Base-by-base conservation (phyloP, 2,329 filamentous ascomycete genomes). In the Fusarium heterosporum region DNA sequence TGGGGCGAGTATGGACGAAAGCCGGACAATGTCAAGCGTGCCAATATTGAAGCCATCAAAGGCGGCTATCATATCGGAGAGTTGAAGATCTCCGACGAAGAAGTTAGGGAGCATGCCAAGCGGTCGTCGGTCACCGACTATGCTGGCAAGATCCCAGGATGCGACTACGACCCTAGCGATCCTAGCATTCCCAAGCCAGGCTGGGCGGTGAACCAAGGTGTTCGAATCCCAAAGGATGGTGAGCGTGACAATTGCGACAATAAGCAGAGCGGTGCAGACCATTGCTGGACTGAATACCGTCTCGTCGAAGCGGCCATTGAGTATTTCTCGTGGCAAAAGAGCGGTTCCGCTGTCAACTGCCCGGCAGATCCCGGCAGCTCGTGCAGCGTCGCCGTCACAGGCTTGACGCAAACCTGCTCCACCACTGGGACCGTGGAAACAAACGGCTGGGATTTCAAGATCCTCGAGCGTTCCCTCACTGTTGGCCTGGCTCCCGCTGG, bases 301-400 rank as follows among this genome's bases (percentile, higher is more conserved):
- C n/a, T 36, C 6, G 34, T 36, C 16, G 34, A 36, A 9, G n/a
- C 34, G 4, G 34, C 34, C 13, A n/a, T 36, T 10, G 34, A 36
- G 16, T 51, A 41, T 28, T 51, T 51, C 34, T 9, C 48, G 13
- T 51, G 38, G 48, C 42, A 17, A 19, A 51, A 51, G 38, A 51
- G 38, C 19, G 48, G 48, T 4, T 25, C 48, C 6, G 48, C 36
- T 6, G 8, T 42, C 7, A 30, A 51, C 28, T 51, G 48, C 39
- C n/a, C 48, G 34, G 36, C 36, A 8, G n/a, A 41, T 3, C 12
- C 48, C 19, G 25, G 28, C 14, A 41, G 48, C 48, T 42, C 38
- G 34, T 51, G 48, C 38, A 41, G 48, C 16, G 12, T 51, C 26
- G 36, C 48, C 19, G 42, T 51, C n/a, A 12, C 25, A 19, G 10